Evolutionary conservation across 2,329 filamentous ascomycete species (phyloP).

Genomic region (Xylariaceae sp.): DNA sequence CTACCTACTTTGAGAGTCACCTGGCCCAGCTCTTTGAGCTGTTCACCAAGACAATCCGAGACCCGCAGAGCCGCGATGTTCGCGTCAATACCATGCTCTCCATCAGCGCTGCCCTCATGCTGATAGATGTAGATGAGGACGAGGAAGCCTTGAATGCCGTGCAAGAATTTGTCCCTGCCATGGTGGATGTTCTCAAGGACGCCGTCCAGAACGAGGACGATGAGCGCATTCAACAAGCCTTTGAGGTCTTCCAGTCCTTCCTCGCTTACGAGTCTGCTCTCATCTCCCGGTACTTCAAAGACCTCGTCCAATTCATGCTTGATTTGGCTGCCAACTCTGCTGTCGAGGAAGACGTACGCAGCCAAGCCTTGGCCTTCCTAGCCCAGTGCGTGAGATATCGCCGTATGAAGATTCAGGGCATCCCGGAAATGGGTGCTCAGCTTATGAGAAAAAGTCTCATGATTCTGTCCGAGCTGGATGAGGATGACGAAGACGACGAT

Average conservation of each 20-base stretch:
- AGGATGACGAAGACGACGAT: slow-evolving; percentile 81
- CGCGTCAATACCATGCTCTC: slow-evolving; percentile 94
- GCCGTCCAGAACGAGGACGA: slow-evolving; percentile 82
- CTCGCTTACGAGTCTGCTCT: slow-evolving; percentile 88
- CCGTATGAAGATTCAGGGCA: slow-evolving; percentile 92
- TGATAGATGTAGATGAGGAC: slow-evolving; percentile 88
- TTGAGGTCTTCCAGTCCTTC: slow-evolving; percentile 96
- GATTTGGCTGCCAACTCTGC: slow-evolving; percentile 79
- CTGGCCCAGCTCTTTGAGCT: slow-evolving; percentile 80
- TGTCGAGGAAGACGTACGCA: slow-evolving; percentile 82
- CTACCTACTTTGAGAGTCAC: slow-evolving; percentile 83
- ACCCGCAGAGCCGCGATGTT: slow-evolving; percentile 89
- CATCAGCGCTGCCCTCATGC: slow-evolving; percentile 84
- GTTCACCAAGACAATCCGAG: slow-evolving; percentile 86
- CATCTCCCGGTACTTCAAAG: slow-evolving; percentile 83
- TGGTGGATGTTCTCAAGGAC: slow-evolving; percentile 89
- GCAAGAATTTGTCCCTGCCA: slow-evolving; percentile 80
- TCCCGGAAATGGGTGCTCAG: slow-evolving; percentile 82
- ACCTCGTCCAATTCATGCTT: slow-evolving; percentile 93
- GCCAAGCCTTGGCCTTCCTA: slow-evolving; percentile 91
- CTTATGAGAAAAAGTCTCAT: slow-evolving; percentile 87
- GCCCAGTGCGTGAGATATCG: slow-evolving; percentile 91
- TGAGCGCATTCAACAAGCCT: slow-evolving; percentile 86
- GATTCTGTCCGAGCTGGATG: slow-evolving; percentile 87
- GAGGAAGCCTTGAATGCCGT: slow-evolving; percentile 74